A percentile compares a stretch with the other conserved stretches of the same genome.
Conservation (phyloP, 257 asterid genomes). For the Salvia rosmarinus region DNA sequence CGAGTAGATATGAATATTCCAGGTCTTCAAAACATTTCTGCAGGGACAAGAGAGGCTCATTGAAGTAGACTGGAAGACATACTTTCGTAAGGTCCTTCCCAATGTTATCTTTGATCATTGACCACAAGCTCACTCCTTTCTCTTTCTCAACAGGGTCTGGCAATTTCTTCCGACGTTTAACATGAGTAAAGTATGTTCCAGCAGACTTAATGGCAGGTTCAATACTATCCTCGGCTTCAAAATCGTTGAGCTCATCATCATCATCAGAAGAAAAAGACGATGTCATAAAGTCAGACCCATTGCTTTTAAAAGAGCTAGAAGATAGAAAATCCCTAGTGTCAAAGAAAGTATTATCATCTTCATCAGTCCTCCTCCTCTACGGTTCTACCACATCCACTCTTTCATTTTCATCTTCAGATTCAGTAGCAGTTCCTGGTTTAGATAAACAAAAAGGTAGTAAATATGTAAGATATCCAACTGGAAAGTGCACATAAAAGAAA, state of each 20-base stretch:
- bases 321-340: constrained; percentile 93
- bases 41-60: constrained; percentile 93
- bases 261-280: constrained; percentile 79
- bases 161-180: constrained; percentile 84
- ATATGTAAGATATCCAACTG: constrained; percentile 18
- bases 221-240: constrained; percentile 60
- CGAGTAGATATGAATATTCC: constrained; percentile 89
- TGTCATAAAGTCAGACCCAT: constrained; percentile 70
- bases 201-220: constrained; percentile 70
- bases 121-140: constrained; percentile 97
- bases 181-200: constrained; percentile 62
- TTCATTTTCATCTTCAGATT: constrained; percentile 88
- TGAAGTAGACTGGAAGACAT: constrained; percentile 95
- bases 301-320: constrained; percentile 84
- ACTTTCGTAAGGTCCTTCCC: constrained; percentile 98
- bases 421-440: constrained; percentile 75
- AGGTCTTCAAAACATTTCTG: constrained; percentile 93
- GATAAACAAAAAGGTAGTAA: constrained; percentile 33
- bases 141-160: constrained; percentile 93
- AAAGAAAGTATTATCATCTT: constrained; percentile 83
- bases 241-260: constrained; percentile 57
- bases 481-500: constrained; percentile 11
- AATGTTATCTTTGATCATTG: constrained; percentile 94
- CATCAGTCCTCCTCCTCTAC: constrained; percentile 91
- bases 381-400: constrained; percentile 77